Evolutionary conservation across 2,329 filamentous ascomycete genomes (phyloP).

Genomic region (Aspergillus brunneoviolaceus): DNA sequence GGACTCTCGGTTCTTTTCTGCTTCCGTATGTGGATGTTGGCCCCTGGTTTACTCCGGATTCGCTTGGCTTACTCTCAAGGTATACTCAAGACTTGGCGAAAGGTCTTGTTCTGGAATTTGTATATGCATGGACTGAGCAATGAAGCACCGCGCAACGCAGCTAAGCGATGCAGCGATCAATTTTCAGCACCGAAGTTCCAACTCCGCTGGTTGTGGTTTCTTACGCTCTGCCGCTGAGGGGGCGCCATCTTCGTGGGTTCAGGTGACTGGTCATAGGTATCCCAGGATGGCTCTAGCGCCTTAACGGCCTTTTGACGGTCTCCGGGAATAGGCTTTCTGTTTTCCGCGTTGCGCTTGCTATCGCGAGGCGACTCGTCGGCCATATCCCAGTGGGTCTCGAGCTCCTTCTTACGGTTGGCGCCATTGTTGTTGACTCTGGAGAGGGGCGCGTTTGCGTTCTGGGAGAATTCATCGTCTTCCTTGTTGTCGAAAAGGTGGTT

Average conservation of each 20-base stretch:
- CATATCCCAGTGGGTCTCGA: constrained; percentile 75
- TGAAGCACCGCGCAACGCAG: background rate
- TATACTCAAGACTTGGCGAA: background rate
- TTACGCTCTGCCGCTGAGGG: constrained; percentile 26
- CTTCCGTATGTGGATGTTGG: background rate
- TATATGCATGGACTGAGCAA: background rate
- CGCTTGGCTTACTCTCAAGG: background rate
- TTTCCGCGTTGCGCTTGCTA: constrained; percentile 41
- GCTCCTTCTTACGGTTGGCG: constrained; percentile 71
- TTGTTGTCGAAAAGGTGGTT: constrained; percentile 69
- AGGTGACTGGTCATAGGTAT: constrained; percentile 40
- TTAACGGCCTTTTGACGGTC: constrained; percentile 69
- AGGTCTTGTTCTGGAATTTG: background rate
- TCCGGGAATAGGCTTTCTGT: constrained; percentile 51
- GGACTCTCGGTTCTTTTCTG: background rate
- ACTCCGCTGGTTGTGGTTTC: constrained; percentile 34
- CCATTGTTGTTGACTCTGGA: constrained; percentile 67
- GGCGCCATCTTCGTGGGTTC: constrained; percentile 30
- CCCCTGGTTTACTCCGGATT: background rate
- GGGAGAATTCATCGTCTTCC: constrained; percentile 35
- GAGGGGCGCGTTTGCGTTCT: constrained; percentile 46
- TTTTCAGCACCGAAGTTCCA: constrained; percentile 47
- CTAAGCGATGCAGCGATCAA: background rate
- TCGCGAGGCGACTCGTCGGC: constrained; percentile 52
- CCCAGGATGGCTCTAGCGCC: constrained; percentile 66